Percentiles rank a stretch among this genome's conserved stretches.
phyloP scores from a whole-genome alignment of 2,329 filamentous ascomycete genomes.

The Teratosphaeria pseudoeucalypti region DNA sequence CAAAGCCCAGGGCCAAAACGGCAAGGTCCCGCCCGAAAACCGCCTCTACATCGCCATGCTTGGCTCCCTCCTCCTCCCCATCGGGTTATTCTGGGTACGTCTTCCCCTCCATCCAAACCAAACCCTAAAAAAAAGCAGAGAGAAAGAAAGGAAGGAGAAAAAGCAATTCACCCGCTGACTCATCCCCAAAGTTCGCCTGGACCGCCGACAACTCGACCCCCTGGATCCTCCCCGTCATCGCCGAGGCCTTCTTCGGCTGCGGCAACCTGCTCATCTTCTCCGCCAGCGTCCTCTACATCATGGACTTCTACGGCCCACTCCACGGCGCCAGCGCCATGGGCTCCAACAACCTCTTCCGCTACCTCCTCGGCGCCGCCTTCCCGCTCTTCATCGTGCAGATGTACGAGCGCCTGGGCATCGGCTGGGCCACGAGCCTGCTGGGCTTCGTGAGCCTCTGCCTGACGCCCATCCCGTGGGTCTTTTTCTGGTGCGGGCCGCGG shows the following conservation, averaged over 20 bases:
- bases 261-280: slow-evolving; percentile 26
- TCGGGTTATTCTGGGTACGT: slow-evolving; percentile 22
- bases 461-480: slow-evolving; percentile 29
- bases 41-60: slow-evolving; percentile 26
- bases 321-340: slow-evolving; percentile 49
- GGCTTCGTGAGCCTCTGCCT: slow-evolving; percentile 31
- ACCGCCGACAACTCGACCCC: slow-evolving; percentile 25
- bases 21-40: slow-evolving; percentile 25
- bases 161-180: no score
- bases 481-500: slow-evolving; percentile 22
- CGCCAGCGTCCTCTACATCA: slow-evolving; percentile 33
- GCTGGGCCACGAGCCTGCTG: slow-evolving; percentile 34
- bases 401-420: slow-evolving; percentile 30
- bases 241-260: slow-evolving; percentile 22
- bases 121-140: neutral
- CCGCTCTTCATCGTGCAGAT: slow-evolving; percentile 48
- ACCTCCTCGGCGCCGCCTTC: slow-evolving; percentile 45
- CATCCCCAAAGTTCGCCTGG: slow-evolving; percentile 31
- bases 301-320: slow-evolving; percentile 46
- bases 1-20: slow-evolving; percentile 18
- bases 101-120: neutral
- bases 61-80: slow-evolving; percentile 16
- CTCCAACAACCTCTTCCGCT: slow-evolving; percentile 50
- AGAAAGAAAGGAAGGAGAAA: no score
- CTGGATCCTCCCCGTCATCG: slow-evolving; percentile 29